phyloP scores from a whole-genome alignment of 106 monocot species.

The Agapanthus africanus region DNA sequence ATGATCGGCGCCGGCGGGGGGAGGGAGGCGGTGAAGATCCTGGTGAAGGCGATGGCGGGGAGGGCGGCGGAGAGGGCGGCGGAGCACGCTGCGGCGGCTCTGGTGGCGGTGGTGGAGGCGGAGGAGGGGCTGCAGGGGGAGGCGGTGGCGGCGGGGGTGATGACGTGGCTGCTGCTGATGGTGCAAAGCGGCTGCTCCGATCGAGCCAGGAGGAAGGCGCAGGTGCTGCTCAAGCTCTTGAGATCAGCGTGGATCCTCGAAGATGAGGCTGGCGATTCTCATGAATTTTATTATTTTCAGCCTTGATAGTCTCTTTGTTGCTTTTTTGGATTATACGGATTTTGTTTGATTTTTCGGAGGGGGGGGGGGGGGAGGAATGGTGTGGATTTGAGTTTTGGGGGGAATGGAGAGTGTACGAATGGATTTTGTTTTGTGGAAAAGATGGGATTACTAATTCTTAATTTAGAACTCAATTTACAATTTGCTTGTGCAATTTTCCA shows the following conservation, averaged over 20 bases:
- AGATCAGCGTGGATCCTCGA: slow-evolving; percentile 32
- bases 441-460: too few relatives aligned
- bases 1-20: slow-evolving; percentile 22
- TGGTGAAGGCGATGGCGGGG: slow-evolving; percentile 31
- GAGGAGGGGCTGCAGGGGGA: slow-evolving; percentile 48
- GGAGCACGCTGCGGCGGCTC: slow-evolving; percentile 65
- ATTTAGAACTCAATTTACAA: too few relatives aligned
- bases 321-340: too few relatives aligned
- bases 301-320: too few relatives aligned
- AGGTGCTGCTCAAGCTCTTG: slow-evolving; percentile 77
- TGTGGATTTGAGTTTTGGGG: too few relatives aligned
- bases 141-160: slow-evolving; percentile 66
- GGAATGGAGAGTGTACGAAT: too few relatives aligned
- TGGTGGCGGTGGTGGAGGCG: slow-evolving; percentile 44
- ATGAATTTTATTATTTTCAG: too few relatives aligned
- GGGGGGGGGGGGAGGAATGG: too few relatives aligned
- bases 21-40: slow-evolving; percentile 15
- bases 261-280: too few relatives aligned
- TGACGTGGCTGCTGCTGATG: slow-evolving; percentile 75
- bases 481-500: too few relatives aligned
- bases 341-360: too few relatives aligned
- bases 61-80: slow-evolving; percentile 32
- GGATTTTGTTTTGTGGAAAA: too few relatives aligned
- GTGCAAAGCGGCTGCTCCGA: slow-evolving; percentile 94
- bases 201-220: slow-evolving; percentile 82